Percentiles rank a stretch among this genome's conserved stretches.
Evolutionary conservation across 73 alveolate species (phyloP).

Genomic region (Tetrahymena malaccensis): DNA sequence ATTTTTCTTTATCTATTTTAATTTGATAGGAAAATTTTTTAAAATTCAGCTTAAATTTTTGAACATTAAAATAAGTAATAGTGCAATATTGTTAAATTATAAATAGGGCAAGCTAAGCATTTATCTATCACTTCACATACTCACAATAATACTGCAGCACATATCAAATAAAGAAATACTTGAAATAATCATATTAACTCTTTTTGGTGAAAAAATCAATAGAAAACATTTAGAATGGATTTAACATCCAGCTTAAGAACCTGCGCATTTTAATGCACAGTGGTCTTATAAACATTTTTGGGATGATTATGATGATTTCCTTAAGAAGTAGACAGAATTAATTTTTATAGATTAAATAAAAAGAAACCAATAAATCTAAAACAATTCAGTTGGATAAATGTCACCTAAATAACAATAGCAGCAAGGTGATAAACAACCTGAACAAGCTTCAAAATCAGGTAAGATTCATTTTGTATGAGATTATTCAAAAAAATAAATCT

Average conservation of each 20-base stretch:
- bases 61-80: too few species aligned
- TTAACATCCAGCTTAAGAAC: background rate
- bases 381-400: background rate
- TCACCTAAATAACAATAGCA: background rate
- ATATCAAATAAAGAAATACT: background rate
- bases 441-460: background rate
- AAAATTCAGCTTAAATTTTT: too few species aligned
- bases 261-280: background rate
- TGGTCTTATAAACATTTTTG: background rate
- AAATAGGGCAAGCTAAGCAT: background rate
- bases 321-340: background rate
- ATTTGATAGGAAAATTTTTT: background rate
- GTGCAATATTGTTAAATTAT: too few species aligned
- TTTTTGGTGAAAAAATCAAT: background rate
- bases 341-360: background rate
- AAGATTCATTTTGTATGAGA: background rate
- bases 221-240: background rate
- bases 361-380: background rate
- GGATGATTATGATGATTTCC: background rate
- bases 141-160: background rate
- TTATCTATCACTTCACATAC: background rate
- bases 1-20: background rate
- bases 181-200: background rate
- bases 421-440: background rate
- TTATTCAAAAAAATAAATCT: background rate